Evolutionary conservation across 257 asterid genomes (phyloP), one percentile per base, ranked within the genome.

Genomic region (Solanum tarijense): DNA sequence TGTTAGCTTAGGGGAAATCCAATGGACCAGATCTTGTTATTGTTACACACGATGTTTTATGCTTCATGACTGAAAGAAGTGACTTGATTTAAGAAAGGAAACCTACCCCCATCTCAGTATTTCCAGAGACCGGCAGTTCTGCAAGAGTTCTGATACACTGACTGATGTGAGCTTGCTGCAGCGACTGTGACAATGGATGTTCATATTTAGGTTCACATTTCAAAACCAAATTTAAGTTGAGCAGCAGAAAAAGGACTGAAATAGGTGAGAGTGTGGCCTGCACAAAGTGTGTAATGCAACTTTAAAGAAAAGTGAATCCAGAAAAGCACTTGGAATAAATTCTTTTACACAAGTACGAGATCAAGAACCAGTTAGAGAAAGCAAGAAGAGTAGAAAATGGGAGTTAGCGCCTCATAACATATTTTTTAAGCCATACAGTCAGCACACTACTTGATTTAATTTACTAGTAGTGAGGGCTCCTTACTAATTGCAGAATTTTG

Each of bases 21-120:
- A 79, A 16, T 58, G n/a, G 38, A 27, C 5, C 25, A 6, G 38
- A 43, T 43, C 38, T 79, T 43, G 16, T 25, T 3, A 79, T 79
- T 79, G 66, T 43, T 79, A 5, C 38, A 79, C 62, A 5, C 9
- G 5, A 25, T 12, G 5, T 25, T 27, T 79, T 9, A 16, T 14
- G 85, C 66, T 79, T 79, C 85, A 43, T 43, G 66, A 46, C 25
- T 79, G 66, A 18, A 81, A 48, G 31, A 82, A 48, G 85, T 48
- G 68, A 82, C 41, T 82, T 68, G 35, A 46, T 31, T 60, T 12
- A 55, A 36, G 87, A 68, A 90, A 83, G 90, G 89, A 75, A 71
- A 69, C 83, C 66, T 95, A 97, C 99, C 99, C 99, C 99, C 99
- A 97, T 97, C 99, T 96, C 92, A 97, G 89, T 86, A 92, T 92